These are phyloP conservation scores for Pecoramyces ruminantium DNA, from an alignment of 192 early-diverging fungal species.

Conservation along the genomic window DNA sequence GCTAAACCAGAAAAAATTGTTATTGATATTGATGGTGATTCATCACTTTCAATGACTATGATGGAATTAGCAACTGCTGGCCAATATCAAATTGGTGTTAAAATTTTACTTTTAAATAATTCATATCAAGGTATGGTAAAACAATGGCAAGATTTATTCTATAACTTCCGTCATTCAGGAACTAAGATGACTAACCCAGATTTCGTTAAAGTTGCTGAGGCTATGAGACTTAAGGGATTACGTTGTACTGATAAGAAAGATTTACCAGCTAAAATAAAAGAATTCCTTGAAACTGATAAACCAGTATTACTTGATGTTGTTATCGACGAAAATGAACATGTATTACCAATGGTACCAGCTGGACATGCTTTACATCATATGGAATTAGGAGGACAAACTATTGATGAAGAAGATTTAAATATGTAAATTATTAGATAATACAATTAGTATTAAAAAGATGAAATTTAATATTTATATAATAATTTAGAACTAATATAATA, in stretches of 20 bases:
- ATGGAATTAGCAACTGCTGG: conserved; percentile 95
- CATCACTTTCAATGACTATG: conserved; percentile 94
- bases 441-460: no score
- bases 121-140: conserved; percentile 98
- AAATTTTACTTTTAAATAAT: conserved; percentile 93
- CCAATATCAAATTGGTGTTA: conserved; percentile 95
- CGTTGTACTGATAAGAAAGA: conserved; percentile 70
- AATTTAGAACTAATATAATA: no score
- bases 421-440: neutral
- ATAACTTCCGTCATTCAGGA: conserved; percentile 87
- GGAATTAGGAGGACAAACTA: conserved; percentile 6
- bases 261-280: conserved; percentile 64
- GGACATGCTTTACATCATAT: conserved; percentile 87
- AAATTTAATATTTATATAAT: no score
- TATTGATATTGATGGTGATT: conserved; percentile 97
- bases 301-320: conserved; percentile 85
- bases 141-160: conserved; percentile 83
- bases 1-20: conserved; percentile 85
- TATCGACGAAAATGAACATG: conserved; percentile 82
- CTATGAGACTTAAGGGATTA: conserved; percentile 80
- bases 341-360: conserved; percentile 94
- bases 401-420: neutral
- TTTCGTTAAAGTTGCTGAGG: conserved; percentile 92
- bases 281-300: conserved; percentile 67
- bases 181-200: conserved; percentile 94